phyloP scores from a whole-genome alignment of 768 basidiomycete species.

The Boletus rufocinnamomeus region DNA sequence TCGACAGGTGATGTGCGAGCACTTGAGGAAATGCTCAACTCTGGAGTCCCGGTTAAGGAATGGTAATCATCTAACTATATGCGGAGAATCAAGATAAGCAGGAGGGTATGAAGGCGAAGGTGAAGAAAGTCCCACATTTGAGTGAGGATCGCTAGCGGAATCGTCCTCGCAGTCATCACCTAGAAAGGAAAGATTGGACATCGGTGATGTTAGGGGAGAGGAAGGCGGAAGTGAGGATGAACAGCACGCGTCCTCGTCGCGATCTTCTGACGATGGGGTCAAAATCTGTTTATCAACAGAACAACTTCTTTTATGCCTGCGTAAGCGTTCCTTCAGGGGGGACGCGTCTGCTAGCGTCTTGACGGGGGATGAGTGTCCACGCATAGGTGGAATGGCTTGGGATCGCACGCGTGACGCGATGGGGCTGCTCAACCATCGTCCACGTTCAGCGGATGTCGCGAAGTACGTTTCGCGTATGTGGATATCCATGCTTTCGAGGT shows the following conservation, averaged over 20 bases:
- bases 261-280: constrained; percentile 5
- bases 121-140: constrained; percentile 35
- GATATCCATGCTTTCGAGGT: constrained; percentile 36
- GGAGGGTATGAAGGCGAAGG: background rate
- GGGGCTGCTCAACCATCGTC: constrained; percentile 57
- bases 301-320: constrained; percentile 1
- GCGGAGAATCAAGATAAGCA: constrained; percentile 6
- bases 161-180: constrained; percentile 23
- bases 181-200: constrained; percentile 40
- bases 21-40: constrained; percentile 15
- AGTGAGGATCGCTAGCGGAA: constrained; percentile 10
- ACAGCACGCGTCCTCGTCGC: constrained; percentile 22
- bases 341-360: constrained; percentile 11
- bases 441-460: constrained; percentile 57
- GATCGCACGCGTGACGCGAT: constrained; percentile 32
- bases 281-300: constrained; percentile 2
- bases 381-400: constrained; percentile 12
- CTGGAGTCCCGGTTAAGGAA: constrained; percentile 10
- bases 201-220: constrained; percentile 47
- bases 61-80: constrained; percentile 15
- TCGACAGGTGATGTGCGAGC: constrained; percentile 16
- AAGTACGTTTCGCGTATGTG: constrained; percentile 52
- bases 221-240: constrained; percentile 40
- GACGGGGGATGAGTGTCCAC: constrained; percentile 29
- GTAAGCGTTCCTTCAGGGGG: constrained; percentile 4